A percentile compares a stretch with the other conserved stretches of the same genome.
phyloP scores from a whole-genome alignment of 2,329 filamentous ascomycete species.

The Trichoderma polysporum region DNA sequence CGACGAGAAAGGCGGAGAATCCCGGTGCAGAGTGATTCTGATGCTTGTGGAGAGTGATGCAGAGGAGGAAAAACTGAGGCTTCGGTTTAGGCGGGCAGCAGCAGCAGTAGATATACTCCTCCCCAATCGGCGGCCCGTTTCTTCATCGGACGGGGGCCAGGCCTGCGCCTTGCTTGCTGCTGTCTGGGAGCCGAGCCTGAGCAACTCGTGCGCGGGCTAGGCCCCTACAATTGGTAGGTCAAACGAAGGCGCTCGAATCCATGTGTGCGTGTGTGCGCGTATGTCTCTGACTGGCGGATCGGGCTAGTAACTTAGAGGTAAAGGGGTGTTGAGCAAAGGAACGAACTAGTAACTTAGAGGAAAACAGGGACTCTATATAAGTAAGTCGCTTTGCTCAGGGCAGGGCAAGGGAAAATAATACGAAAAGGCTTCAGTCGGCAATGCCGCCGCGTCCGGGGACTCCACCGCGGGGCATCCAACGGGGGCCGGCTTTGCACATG shows the following conservation, averaged over 20 bases:
- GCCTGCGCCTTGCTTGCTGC: conserved; percentile 16
- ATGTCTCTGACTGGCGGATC: conserved; percentile 10
- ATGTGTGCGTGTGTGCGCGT: conserved; percentile 7
- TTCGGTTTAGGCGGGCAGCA: conserved; percentile 10
- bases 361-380: conserved; percentile 21
- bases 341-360: conserved; percentile 24
- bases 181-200: conserved; percentile 8
- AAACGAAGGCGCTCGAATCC: conserved; percentile 4
- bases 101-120: conserved; percentile 8
- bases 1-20: not conserved
- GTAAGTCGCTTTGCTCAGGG: conserved; percentile 9
- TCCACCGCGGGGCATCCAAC: conserved; percentile 19
- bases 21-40: not conserved
- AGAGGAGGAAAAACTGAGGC: not conserved
- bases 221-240: conserved; percentile 19
- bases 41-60: not conserved
- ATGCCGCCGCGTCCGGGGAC: conserved; percentile 17
- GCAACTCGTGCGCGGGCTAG: conserved; percentile 2
- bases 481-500: conserved; percentile 1
- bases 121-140: conserved; percentile 3
- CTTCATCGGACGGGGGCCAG: not conserved
- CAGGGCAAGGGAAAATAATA: not conserved
- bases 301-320: conserved; percentile 25
- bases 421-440: conserved; percentile 20
- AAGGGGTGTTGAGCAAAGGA: conserved; percentile 18